Base-by-base conservation (phyloP, 371 early-diverging fungal species). In the Mycotypha africana region DNA sequence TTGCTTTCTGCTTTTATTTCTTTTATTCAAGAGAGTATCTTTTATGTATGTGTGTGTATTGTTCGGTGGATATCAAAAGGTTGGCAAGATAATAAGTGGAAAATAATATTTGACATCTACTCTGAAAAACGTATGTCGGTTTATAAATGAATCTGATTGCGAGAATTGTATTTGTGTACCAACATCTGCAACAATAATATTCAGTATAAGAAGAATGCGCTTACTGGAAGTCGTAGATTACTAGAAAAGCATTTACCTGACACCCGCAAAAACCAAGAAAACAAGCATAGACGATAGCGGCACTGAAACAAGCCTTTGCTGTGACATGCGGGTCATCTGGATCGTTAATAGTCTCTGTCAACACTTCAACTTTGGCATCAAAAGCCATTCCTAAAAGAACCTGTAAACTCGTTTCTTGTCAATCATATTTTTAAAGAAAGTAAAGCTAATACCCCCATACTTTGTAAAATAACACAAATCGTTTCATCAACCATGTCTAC, bases 181-280 rank as follows among this genome's bases (percentile, higher is more conserved):
- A 73, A 58, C 23, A 56, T 30, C 72, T 71, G 52, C 5, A 12
- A 28, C 1, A 20, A 24, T 23, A 35, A 42, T 17, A 31, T 3
- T 35, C 24, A 28, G 6, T 33, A 17, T 41, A 33, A 10, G 25
- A 28, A 28, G 8, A 28, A 28, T 11, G 5, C 28, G 28, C n/a
- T n/a, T n/a, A n/a, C n/a, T n/a, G n/a, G n/a, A n/a, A n/a, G n/a
- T n/a, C n/a, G n/a, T n/a, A n/a, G n/a, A n/a, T n/a, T n/a, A n/a
- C n/a, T n/a, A n/a, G n/a, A n/a, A n/a, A n/a, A n/a, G 28, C 11
- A 28, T 28, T 51, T 74, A 81, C 78, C 72, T 84, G 86, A 53
- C 83, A 82, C 45, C 74, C 70, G 60, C 83, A 82, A 63, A 80
- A 81, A 34, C 66, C 67, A 36, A 86, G 73, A 66, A 86, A 78